A percentile compares a stretch with the other conserved stretches of the same genome.
phyloP scores from a whole-genome alignment of 2,329 filamentous ascomycete genomes.

The Ascochyta rabiei region DNA sequence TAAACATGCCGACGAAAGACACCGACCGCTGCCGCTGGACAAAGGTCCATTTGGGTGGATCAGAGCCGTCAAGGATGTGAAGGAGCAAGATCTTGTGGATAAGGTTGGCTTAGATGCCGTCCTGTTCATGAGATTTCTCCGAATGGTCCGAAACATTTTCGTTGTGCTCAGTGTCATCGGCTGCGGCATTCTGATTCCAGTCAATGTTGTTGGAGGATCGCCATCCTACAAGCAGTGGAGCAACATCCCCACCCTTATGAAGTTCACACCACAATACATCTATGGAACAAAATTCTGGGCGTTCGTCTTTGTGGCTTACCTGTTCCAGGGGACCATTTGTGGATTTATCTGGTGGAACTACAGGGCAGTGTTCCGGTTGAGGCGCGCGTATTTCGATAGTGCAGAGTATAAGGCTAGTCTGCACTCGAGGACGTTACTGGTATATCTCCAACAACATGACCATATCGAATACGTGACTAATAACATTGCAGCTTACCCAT shows the following conservation, averaged over 20 bases:
- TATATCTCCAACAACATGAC: slow-evolving; percentile 26
- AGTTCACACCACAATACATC: slow-evolving; percentile 65
- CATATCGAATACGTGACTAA: slow-evolving; percentile 1
- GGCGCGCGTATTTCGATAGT: slow-evolving; percentile 80
- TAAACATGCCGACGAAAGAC: slow-evolving; percentile 89
- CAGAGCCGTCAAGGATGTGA: slow-evolving; percentile 73
- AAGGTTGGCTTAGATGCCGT: slow-evolving; percentile 89
- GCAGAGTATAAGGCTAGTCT: slow-evolving; percentile 86
- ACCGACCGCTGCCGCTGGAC: slow-evolving; percentile 82
- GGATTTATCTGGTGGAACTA: slow-evolving; percentile 93
- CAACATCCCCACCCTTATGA: slow-evolving; percentile 46
- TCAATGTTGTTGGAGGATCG: slow-evolving; percentile 64
- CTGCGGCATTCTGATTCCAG: slow-evolving; percentile 77
- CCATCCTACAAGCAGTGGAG: slow-evolving; percentile 37
- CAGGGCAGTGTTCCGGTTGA: slow-evolving; percentile 69
- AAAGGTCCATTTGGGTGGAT: slow-evolving; percentile 91
- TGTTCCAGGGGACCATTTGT: slow-evolving; percentile 74
- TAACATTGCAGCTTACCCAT: slow-evolving; percentile 69
- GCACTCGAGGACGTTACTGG: slow-evolving; percentile 70
- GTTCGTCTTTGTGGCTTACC: slow-evolving; percentile 63
- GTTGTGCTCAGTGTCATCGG: slow-evolving; percentile 74
- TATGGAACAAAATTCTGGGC: slow-evolving; percentile 61
- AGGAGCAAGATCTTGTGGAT: slow-evolving; percentile 77
- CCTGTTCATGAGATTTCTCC: slow-evolving; percentile 82
- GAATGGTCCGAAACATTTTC: slow-evolving; percentile 93